Evolutionary conservation across 495 filamentous ascomycete genomes (phyloP).

Genomic region (Trichoderma virens): DNA sequence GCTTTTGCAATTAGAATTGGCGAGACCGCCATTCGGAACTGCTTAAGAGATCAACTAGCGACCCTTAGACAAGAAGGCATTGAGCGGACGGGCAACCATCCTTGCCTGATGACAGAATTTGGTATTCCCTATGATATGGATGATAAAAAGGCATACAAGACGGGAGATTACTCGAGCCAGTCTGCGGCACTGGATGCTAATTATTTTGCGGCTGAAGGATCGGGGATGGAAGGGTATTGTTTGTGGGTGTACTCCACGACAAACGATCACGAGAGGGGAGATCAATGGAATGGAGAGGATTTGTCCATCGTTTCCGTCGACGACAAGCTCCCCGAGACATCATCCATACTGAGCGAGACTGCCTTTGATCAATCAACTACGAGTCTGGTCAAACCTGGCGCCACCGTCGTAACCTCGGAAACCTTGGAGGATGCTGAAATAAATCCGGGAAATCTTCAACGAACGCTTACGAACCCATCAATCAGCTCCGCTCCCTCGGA

Average conservation of each 20-base stretch:
- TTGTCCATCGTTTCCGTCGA: slow-evolving; percentile 82
- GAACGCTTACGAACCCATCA: slow-evolving; percentile 60
- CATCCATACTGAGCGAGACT: slow-evolving; percentile 31
- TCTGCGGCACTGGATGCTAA: slow-evolving; percentile 95
- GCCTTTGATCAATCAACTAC: slow-evolving; percentile 27
- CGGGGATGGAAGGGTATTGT: slow-evolving; percentile 71
- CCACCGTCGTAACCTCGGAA: slow-evolving; percentile 19
- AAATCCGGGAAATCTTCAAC: slow-evolving; percentile 63
- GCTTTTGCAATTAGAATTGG: slow-evolving; percentile 88
- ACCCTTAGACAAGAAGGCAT: slow-evolving; percentile 83
- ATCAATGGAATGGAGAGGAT: slow-evolving; percentile 97
- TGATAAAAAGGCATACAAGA: slow-evolving; percentile 86
- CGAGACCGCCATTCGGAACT: slow-evolving; percentile 92
- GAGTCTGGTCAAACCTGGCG: slow-evolving; percentile 21
- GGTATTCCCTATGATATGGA: slow-evolving; percentile 99
- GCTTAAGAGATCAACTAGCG: slow-evolving; percentile 82
- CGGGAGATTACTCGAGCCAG: slow-evolving; percentile 93
- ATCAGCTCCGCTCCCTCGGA: slow-evolving; percentile 54
- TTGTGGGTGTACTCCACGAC: slow-evolving; percentile 80
- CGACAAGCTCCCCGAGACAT: slow-evolving; percentile 60
- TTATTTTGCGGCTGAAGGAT: slow-evolving; percentile 83
- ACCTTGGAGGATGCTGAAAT: slow-evolving; percentile 49
- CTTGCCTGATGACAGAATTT: slow-evolving; percentile 88
- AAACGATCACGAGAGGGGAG: slow-evolving; percentile 86
- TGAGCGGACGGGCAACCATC: slow-evolving; percentile 83